phyloP scores from a whole-genome alignment of 768 basidiomycete species.

The Termitomyces sp. region DNA sequence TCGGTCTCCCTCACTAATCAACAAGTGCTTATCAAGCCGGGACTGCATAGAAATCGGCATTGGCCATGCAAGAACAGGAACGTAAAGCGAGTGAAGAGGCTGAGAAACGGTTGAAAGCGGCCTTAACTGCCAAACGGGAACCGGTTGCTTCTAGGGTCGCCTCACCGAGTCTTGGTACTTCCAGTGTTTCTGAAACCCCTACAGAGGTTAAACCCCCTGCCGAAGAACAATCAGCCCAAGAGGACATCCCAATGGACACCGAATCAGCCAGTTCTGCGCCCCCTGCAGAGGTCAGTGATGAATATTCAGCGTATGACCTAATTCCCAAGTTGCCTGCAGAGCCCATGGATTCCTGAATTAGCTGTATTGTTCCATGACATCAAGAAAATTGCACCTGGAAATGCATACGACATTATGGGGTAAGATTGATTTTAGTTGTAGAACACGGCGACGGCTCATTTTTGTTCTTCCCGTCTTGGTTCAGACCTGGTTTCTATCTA shows the following conservation, averaged over 20 bases:
- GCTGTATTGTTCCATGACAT: constrained; percentile 72
- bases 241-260: constrained; percentile 53
- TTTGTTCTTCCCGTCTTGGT: constrained; percentile 1
- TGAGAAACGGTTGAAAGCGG: constrained; percentile 79
- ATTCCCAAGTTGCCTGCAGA: constrained; percentile 33
- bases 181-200: constrained; percentile 21
- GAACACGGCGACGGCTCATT: constrained; percentile 2
- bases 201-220: constrained; percentile 22
- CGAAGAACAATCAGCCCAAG: constrained; percentile 22
- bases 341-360: constrained; percentile 79
- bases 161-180: constrained; percentile 46
- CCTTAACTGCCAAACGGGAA: constrained; percentile 74
- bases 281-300: constrained; percentile 34
- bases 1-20: constrained; percentile 5
- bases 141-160: constrained; percentile 60
- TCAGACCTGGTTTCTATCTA: constrained; percentile 86
- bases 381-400: constrained; percentile 64
- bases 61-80: constrained; percentile 66
- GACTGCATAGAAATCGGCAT: constrained; percentile 47
- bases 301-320: neutral
- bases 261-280: constrained; percentile 30
- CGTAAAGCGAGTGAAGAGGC: constrained; percentile 68
- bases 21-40: neutral
- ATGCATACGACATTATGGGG: constrained; percentile 66
- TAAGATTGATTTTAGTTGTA: constrained; percentile 32